Evolutionary conservation across 345 rosid genomes (phyloP).

Genomic region (Salix brachista): DNA sequence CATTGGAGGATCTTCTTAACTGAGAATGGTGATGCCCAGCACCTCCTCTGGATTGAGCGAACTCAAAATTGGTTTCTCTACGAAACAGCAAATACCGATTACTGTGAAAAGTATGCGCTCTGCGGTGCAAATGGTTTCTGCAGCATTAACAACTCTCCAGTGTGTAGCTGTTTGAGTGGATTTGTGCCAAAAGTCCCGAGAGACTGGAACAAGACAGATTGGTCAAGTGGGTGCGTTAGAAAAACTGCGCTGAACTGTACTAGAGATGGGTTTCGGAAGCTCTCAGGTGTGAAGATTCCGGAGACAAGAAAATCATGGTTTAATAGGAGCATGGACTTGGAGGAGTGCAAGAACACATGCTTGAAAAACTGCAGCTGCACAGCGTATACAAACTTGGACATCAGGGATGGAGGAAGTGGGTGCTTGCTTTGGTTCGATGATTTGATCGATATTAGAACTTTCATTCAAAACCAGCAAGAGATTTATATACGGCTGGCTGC

Average conservation of each 20-base stretch:
- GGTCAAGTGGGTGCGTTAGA: background rate
- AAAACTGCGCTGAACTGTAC: background rate
- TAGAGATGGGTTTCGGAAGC: constrained; percentile 15
- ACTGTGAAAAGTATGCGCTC: no score
- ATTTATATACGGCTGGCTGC: background rate
- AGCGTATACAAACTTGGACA: no score
- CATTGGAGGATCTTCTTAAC: background rate
- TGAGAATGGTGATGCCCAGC: background rate
- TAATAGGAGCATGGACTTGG: no score
- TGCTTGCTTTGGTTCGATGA: background rate
- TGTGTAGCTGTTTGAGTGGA: background rate
- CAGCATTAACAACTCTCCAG: no score
- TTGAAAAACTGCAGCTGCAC: no score
- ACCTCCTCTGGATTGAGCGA: background rate
- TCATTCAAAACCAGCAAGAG: background rate
- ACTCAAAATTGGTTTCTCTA: background rate
- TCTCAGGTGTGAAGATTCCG: background rate
- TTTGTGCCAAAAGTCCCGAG: background rate
- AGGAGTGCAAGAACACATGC: no score
- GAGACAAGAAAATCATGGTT: background rate
- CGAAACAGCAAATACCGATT: no score
- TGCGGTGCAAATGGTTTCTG: no score
- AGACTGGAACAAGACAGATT: background rate
- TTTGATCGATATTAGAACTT: constrained; percentile 2
- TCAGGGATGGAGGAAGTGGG: background rate